phyloP scores from a whole-genome alignment of 345 rosid genomes.

The Carallia pectinifolia region DNA sequence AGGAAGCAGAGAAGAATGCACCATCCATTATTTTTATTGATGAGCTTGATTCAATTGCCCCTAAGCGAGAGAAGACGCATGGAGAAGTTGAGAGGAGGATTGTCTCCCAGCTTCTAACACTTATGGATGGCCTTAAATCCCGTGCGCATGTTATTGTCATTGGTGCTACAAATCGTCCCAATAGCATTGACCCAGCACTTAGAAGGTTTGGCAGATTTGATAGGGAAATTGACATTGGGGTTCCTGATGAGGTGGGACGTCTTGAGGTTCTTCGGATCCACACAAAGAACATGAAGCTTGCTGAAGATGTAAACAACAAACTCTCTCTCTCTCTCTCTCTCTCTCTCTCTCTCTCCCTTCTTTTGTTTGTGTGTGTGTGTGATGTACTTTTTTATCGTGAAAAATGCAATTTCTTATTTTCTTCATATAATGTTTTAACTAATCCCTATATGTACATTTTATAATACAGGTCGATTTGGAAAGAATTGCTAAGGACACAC shows the following conservation, averaged over 20 bases:
- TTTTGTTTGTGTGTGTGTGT: not conserved
- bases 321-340: not conserved
- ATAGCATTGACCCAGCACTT: slow-evolving; percentile 90
- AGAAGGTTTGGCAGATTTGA: slow-evolving; percentile 96
- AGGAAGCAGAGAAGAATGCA: slow-evolving; percentile 97
- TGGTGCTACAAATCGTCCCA: slow-evolving; percentile 99
- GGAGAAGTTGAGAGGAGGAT: slow-evolving; percentile 98
- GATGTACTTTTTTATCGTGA: not conserved
- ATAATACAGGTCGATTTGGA: slow-evolving; percentile 77
- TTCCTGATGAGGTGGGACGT: slow-evolving; percentile 98
- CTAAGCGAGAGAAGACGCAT: slow-evolving; percentile 91
- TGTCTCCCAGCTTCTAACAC: slow-evolving; percentile 89
- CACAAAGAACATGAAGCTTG: slow-evolving; percentile 95
- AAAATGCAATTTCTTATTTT: not conserved
- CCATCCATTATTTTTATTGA: slow-evolving; percentile 94
- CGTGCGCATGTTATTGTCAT: slow-evolving; percentile 94
- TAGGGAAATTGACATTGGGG: slow-evolving; percentile 92
- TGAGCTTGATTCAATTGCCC: slow-evolving; percentile 95
- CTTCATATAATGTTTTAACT: not conserved
- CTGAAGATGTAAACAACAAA: slow-evolving; percentile 64
- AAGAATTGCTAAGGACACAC: slow-evolving; percentile 83
- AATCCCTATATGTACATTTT: not conserved
- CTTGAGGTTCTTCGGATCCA: slow-evolving; percentile 98
- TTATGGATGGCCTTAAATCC: slow-evolving; percentile 91
- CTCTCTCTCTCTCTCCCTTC: not conserved